These are phyloP conservation scores for Tylopilus balloui DNA, from an alignment of 768 basidiomycete species.

Conservation along the genomic window DNA sequence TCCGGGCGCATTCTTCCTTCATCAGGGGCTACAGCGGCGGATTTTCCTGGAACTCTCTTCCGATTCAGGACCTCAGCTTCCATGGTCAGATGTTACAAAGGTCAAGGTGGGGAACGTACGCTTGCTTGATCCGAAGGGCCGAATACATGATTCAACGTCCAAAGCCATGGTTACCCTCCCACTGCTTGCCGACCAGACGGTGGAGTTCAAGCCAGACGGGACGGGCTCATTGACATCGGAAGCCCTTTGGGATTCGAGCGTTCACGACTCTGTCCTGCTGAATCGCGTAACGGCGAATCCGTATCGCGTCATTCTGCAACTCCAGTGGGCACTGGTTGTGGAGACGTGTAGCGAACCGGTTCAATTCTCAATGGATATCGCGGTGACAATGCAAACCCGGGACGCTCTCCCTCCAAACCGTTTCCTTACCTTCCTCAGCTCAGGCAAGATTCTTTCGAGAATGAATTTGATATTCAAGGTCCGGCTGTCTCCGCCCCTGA, in stretches of 20 bases:
- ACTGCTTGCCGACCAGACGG: constrained; percentile 62
- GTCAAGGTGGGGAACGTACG: constrained; percentile 81
- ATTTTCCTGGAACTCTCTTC: constrained; percentile 73
- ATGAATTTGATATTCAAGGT: constrained; percentile 83
- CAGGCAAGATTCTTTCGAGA: constrained; percentile 71
- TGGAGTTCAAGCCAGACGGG: constrained; percentile 82
- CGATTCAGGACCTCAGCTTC: constrained; percentile 84
- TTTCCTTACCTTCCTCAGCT: constrained; percentile 70
- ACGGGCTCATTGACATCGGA: constrained; percentile 65
- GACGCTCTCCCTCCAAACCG: constrained; percentile 82
- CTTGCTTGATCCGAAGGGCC: constrained; percentile 77
- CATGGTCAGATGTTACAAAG: constrained; percentile 77
- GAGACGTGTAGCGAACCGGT: constrained; percentile 81
- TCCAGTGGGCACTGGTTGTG: constrained; percentile 76
- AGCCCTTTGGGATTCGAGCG: constrained; percentile 89
- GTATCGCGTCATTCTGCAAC: constrained; percentile 75
- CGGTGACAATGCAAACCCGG: constrained; percentile 76
- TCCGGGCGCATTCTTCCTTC: constrained; percentile 81
- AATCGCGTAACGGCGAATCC: constrained; percentile 78
- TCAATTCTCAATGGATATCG: constrained; percentile 85
- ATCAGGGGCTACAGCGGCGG: constrained; percentile 90
- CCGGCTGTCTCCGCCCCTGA: constrained; percentile 75
- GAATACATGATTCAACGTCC: constrained; percentile 72
- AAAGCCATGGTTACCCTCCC: constrained; percentile 69
- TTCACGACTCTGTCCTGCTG: constrained; percentile 80